Conservation (phyloP, 2,329 filamentous ascomycete genomes). For the Camillea tinctor region DNA sequence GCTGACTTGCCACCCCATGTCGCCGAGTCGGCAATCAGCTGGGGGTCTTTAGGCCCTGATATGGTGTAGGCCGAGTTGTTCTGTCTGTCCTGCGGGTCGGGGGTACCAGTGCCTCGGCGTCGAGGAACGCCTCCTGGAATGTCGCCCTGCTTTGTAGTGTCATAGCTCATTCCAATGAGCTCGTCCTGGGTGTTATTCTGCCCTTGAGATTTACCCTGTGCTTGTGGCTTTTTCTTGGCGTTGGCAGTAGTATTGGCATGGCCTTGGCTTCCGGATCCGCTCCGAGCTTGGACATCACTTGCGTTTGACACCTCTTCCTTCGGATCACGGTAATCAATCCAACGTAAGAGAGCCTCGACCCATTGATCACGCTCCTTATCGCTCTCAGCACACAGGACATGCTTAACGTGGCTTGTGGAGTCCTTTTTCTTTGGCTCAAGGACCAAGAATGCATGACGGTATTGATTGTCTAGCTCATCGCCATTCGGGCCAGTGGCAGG, state of each 20-base stretch:
- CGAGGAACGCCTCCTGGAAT: slow-evolving; percentile 44
- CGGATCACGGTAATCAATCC: slow-evolving; percentile 73
- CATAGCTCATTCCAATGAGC: slow-evolving; percentile 59
- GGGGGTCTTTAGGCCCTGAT: slow-evolving; percentile 80
- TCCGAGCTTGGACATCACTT: slow-evolving; percentile 40
- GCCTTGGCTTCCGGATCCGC: slow-evolving; percentile 35
- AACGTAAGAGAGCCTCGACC: slow-evolving; percentile 86
- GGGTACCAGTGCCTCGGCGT: slow-evolving; percentile 27
- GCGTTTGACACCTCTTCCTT: slow-evolving; percentile 52
- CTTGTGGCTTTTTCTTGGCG: slow-evolving; percentile 44
- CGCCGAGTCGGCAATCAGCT: slow-evolving; percentile 78
- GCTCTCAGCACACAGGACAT: slow-evolving; percentile 93
- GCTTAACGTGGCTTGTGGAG: slow-evolving; percentile 79
- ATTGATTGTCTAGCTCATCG: slow-evolving; percentile 88
- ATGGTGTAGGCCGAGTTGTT: slow-evolving; percentile 57
- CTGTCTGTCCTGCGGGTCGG: slow-evolving; percentile 28
- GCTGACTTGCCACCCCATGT: slow-evolving; percentile 80
- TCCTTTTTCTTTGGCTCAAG: slow-evolving; percentile 97
- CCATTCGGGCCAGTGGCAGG: slow-evolving; percentile 53
- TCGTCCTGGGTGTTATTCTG: slow-evolving; percentile 39
- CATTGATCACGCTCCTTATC: slow-evolving; percentile 89
- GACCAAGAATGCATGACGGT: slow-evolving; percentile 92
- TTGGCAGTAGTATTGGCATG: slow-evolving; percentile 35
- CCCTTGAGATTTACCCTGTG: slow-evolving; percentile 34
- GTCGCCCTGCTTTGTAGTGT: slow-evolving; percentile 53